Conservation (phyloP, 139 green algal species). For the Micractinium conductrix region DNA sequence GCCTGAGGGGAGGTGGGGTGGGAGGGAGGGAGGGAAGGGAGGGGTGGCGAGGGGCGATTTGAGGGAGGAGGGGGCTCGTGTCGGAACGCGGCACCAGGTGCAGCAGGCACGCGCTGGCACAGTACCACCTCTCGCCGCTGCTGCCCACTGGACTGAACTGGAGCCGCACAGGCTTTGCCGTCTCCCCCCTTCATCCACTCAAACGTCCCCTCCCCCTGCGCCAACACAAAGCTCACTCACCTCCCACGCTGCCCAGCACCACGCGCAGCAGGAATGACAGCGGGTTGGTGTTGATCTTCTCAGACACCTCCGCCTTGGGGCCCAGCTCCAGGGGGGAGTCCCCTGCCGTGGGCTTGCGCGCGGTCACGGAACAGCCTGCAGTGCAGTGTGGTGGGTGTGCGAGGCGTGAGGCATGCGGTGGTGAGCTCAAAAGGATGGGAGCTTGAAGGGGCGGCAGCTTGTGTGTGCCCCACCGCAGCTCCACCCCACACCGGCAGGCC, state of each 20-base stretch:
- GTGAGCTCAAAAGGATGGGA: too few relatives aligned
- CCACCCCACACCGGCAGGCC: too few relatives aligned
- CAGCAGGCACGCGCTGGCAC: not conserved
- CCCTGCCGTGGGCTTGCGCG: slow-evolving; percentile 81
- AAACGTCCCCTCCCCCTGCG: too few relatives aligned
- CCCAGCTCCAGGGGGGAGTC: slow-evolving; percentile 77
- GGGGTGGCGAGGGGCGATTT: too few relatives aligned
- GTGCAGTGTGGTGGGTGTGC: too few relatives aligned
- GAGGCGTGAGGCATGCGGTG: too few relatives aligned
- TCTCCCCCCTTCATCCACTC: too few relatives aligned
- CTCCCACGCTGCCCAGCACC: slow-evolving; percentile 58
- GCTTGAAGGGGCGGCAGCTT: too few relatives aligned
- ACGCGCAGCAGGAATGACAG: slow-evolving; percentile 74
- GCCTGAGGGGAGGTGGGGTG: slow-evolving; percentile 52
- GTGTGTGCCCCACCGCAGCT: too few relatives aligned
- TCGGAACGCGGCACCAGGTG: not conserved
- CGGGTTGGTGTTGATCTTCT: slow-evolving; percentile 66
- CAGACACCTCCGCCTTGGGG: slow-evolving; percentile 71
- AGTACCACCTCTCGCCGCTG: not conserved
- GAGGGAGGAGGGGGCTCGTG: not conserved
- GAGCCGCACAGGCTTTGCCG: too few relatives aligned
- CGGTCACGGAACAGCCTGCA: slow-evolving; percentile 95
- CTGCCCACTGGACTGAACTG: not conserved
- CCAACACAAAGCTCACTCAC: not conserved
- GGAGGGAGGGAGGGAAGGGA: not conserved